Conservation (phyloP, 2,329 filamentous ascomycete species). For the Sporothrix brasiliensis region DNA sequence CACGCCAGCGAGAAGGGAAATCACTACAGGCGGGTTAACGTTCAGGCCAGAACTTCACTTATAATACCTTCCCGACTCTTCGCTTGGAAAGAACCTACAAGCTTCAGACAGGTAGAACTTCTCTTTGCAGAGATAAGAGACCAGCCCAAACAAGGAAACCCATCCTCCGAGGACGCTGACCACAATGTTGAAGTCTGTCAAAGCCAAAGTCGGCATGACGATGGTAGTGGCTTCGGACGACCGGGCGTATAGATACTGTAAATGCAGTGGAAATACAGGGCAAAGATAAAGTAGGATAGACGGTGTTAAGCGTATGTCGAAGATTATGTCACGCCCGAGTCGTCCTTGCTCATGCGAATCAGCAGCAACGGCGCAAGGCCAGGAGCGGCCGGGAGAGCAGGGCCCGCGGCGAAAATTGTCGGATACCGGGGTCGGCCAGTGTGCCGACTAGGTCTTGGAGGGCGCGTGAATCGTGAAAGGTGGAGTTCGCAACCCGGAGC, state of each 20-base stretch:
- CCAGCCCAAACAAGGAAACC: conserved; percentile 84
- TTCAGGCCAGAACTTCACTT: not conserved
- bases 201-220: conserved; percentile 48
- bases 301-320: no score
- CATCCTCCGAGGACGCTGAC: conserved; percentile 82
- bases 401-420: not conserved
- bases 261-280: not conserved
- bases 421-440: not conserved
- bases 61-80: not conserved
- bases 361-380: conserved; percentile 38
- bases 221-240: conserved; percentile 16
- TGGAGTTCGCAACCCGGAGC: not conserved
- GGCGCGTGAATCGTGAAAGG: conserved; percentile 16
- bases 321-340: conserved; percentile 44
- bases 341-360: conserved; percentile 44
- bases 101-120: conserved; percentile 90
- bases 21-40: conserved; percentile 58
- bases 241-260: not conserved
- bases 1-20: conserved; percentile 78
- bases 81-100: conserved; percentile 57
- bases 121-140: conserved; percentile 88
- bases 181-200: conserved; percentile 80
- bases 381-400: conserved; percentile 38
- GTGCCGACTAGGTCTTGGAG: conserved; percentile 34
- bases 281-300: not conserved